phyloP scores from a whole-genome alignment of 106 monocot genomes.

The Iris macrosiphon region DNA sequence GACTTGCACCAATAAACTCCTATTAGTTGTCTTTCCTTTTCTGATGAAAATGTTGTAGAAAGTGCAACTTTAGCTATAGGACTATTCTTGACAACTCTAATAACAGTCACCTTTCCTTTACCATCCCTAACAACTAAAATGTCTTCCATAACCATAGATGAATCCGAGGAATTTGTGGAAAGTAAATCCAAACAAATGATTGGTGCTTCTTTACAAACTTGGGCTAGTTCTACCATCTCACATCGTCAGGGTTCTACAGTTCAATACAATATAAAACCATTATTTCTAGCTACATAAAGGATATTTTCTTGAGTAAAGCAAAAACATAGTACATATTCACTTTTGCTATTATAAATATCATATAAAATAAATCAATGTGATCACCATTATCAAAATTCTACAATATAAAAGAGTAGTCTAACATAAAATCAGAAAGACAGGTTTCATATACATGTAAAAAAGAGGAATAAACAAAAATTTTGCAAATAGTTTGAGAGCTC shows the following conservation, averaged over 20 bases:
- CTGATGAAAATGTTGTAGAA: slow-evolving; percentile 66
- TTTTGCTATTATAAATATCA: slow-evolving; percentile 63
- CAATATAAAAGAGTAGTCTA: not conserved
- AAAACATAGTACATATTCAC: slow-evolving; percentile 85
- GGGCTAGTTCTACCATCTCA: slow-evolving; percentile 65
- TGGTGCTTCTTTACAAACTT: slow-evolving; percentile 47
- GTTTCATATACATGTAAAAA: no score
- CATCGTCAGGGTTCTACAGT: slow-evolving; percentile 30
- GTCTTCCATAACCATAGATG: slow-evolving; percentile 26
- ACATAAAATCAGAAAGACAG: no score
- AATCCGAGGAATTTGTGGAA: slow-evolving; percentile 11
- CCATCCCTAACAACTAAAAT: slow-evolving; percentile 89
- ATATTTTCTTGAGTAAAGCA: slow-evolving; percentile 45
- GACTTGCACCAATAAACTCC: slow-evolving; percentile 85
- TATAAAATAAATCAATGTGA: slow-evolving; percentile 5
- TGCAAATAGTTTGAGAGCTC: no score
- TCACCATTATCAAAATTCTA: no score
- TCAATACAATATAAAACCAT: slow-evolving; percentile 71
- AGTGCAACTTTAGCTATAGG: slow-evolving; percentile 20
- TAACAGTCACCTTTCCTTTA: slow-evolving; percentile 72
- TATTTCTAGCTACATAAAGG: slow-evolving; percentile 91
- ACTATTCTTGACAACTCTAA: slow-evolving; percentile 19
- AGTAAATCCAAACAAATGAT: slow-evolving; percentile 89
- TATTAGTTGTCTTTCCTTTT: slow-evolving; percentile 84
- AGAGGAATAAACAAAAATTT: no score